Evolutionary conservation across 345 rosid species (phyloP).

Genomic region (Schrenkiella parvula): DNA sequence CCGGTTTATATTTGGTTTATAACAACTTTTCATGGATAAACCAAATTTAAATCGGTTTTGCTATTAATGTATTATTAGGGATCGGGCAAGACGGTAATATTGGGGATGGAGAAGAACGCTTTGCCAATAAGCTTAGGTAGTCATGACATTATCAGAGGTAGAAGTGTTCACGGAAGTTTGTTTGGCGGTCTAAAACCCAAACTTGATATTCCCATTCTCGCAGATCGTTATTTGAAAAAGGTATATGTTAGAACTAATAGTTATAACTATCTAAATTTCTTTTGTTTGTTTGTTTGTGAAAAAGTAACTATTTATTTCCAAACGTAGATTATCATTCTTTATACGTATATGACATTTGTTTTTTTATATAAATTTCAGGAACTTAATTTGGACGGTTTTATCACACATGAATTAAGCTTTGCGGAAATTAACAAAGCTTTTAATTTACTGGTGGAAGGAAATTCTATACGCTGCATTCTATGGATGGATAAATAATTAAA

Average conservation of each 20-base stretch:
- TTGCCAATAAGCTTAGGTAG: slow-evolving; percentile 33
- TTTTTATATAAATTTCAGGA: slow-evolving; percentile 32
- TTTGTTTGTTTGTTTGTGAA: too few species aligned
- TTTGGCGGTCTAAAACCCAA: slow-evolving; percentile 65
- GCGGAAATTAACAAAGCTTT: slow-evolving; percentile 60
- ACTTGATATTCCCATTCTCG: slow-evolving; percentile 45
- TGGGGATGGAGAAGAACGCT: slow-evolving; percentile 46
- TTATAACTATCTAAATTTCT: too few species aligned
- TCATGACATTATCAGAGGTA: slow-evolving; percentile 43
- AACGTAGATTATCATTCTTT: too few species aligned
- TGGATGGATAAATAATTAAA: slow-evolving; percentile 59
- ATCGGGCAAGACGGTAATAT: slow-evolving; percentile 59
- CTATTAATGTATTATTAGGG: slow-evolving; percentile 35
- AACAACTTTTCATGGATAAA: too few species aligned
- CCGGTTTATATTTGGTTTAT: too few species aligned
- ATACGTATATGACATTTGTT: background rate
- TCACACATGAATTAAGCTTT: slow-evolving; percentile 48
- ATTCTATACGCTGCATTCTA: slow-evolving; percentile 49
- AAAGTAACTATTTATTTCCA: background rate
- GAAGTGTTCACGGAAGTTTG: slow-evolving; percentile 39
- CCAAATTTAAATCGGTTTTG: too few species aligned
- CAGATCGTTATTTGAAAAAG: slow-evolving; percentile 37
- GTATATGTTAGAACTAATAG: too few species aligned
- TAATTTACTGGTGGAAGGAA: slow-evolving; percentile 43
- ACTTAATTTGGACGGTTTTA: slow-evolving; percentile 41